Evolutionary conservation across 2,329 filamentous ascomycete species (phyloP), one percentile per base, ranked within the genome.

Genomic region (Teratosphaeria viscida): DNA sequence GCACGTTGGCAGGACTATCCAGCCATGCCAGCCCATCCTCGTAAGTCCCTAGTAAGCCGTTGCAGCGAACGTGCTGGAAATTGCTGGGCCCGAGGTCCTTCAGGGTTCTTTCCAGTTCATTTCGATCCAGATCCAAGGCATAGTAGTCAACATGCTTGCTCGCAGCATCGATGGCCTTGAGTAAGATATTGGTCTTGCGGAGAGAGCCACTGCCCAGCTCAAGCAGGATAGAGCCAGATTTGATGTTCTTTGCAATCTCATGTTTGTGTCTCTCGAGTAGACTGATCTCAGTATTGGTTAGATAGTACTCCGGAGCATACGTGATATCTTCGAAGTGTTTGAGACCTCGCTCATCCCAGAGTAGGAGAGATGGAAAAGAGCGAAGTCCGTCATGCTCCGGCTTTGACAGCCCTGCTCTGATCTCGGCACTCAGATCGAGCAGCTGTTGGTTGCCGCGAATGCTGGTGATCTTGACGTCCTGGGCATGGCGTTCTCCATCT

Each of bases 291-390:
- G 55, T 26, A 26, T 57, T 57, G 19, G 55, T 57, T 12, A 57
- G 37, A 16, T 57, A 52, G 55, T 57, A 57, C n/a, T 57, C 35
- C 19, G 55, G 39, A 12, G 35, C 23, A 43, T 57, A 57, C 5
- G 55, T 57, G n/a, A 57, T 23, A 26, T 57, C 55, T 37, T 57
- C 55, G 26, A 57, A 57, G n/a, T 29, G 12, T 32, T 52, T 57
- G 3, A 57, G 55, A 16, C 55, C 55, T n/a, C 32, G 19, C 35
- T 57, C 55, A 43, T 57, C 34, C 55, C 55, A 57, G 37, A 57
- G 55, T 10, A 57, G 19, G 14, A 57, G 32, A n/a, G 37, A 47
- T 29, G 55, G 55, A 12, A 57, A 37, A 3, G 23, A 27, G 23
- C 55, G 55, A 11, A 27, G 26, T 1, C 39, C 39, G 14, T 47